Base-by-base conservation (phyloP, 768 basidiomycete species). In the Mycena pura region DNA sequence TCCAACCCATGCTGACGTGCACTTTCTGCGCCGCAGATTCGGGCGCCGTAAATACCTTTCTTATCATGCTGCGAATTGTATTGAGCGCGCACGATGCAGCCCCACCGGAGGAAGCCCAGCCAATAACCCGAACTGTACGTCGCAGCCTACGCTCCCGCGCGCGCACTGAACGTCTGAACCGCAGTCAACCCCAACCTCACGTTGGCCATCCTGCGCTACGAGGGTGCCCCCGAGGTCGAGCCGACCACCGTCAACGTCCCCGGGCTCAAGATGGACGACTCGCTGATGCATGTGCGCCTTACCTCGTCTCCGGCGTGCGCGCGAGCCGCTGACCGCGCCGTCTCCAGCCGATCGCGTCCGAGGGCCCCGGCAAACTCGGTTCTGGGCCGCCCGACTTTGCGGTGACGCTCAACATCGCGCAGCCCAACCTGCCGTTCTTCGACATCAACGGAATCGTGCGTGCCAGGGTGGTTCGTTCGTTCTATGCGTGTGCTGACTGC, bases 191-290 rank as follows among this genome's bases (percentile, higher is more conserved):
- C 13, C n/a, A 72, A 66, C 17, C 69, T 78, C 31, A 78, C 77
- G 38, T 63, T 68, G 15, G 79, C 79, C 3, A 75, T 80, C 46
- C 56, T 80, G 34, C 72, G 74, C 11, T 80, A 80, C 63, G 60
- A 63, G 9, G 77, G 77, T 22, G 80, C 79, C 3, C 72, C 69
- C 0, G 14, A 56, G 24, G 63, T 59, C 10, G 73, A 79, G 27
- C 80, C 80, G 13, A 70, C 70, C 5, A 73, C 70, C 13, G 62
- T 63, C 29, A 53, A 70, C 22, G 55, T 64, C 40, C 50, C 60
- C 11, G 70, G 70, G 2, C 52, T 46, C 0, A 73, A 72, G 59
- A 49, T 74, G 29, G 56, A 70, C 44, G 73, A 75, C 52, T 58
- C 56, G 31, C 60, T 69, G 11, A 73, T 75, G 73, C 72, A 73